Conservation (phyloP, 345 rosid species). For the Citrus mangshanensis region DNA sequence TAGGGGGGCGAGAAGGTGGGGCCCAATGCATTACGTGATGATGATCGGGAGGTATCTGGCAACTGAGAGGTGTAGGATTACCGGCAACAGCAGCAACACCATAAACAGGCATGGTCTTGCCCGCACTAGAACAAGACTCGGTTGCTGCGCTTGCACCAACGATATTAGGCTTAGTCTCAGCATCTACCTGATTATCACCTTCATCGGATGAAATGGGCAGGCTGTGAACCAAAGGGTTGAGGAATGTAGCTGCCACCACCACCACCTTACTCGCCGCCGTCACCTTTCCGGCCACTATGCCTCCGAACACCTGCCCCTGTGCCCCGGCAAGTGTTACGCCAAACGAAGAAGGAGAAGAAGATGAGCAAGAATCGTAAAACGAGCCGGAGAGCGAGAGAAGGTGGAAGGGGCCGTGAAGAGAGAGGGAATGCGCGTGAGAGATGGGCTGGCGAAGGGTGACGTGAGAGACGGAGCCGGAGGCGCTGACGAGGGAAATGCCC, state of each 20-base stretch:
- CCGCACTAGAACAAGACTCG: conserved; percentile 11
- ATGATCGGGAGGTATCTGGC: conserved; percentile 26
- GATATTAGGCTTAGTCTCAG: conserved; percentile 3
- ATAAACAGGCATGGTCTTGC: conserved; percentile 21
- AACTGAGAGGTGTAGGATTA: conserved; percentile 21
- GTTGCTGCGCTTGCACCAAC: conserved; percentile 7
- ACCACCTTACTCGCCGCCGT: conserved; percentile 37
- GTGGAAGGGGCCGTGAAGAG: conserved; percentile 43
- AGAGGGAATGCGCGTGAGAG: conserved; percentile 30
- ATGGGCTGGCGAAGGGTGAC: conserved; percentile 46
- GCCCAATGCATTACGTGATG: conserved; percentile 28
- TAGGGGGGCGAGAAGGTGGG: conserved; percentile 19
- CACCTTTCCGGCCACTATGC: conserved; percentile 44
- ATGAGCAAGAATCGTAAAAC: conserved; percentile 13
- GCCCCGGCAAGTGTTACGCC: conserved; percentile 43
- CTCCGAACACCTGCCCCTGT: conserved; percentile 54
- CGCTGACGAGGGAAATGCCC: conserved; percentile 38
- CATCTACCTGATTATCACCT: not conserved
- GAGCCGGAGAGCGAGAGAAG: conserved; percentile 46
- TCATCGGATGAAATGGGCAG: conserved; percentile 17
- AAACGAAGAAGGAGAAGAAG: conserved; percentile 23
- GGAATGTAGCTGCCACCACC: conserved; percentile 39
- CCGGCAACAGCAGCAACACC: not conserved
- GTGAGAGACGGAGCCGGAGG: conserved; percentile 38
- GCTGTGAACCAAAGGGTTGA: conserved; percentile 26